Conservation (phyloP, 441 rosid species). For the Hura crepitans region DNA sequence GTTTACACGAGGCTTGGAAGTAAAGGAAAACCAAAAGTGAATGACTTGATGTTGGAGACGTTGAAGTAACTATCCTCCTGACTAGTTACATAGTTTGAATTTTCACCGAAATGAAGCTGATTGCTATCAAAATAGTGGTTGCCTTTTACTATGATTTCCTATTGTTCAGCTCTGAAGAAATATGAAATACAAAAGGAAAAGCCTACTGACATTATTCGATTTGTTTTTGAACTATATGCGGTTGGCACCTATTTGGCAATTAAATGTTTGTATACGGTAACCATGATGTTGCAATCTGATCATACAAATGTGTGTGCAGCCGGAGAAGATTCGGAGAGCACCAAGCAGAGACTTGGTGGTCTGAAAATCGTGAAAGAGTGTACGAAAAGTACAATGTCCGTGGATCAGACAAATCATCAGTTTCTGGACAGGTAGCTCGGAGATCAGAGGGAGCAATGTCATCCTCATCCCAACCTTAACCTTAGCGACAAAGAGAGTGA, state of each 20-base stretch:
- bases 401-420: conserved; percentile 65
- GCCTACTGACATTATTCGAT: neutral
- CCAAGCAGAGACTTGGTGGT: conserved; percentile 98
- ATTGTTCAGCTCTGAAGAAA: neutral
- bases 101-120: neutral
- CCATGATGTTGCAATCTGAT: too few species aligned
- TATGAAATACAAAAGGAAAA: neutral
- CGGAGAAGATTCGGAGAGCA: conserved; percentile 94
- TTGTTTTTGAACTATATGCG: neutral
- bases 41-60: neutral
- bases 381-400: conserved; percentile 75
- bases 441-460: conserved; percentile 68
- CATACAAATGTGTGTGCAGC: conserved; percentile 38
- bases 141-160: neutral
- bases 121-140: neutral
- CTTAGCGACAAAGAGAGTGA: conserved; percentile 29
- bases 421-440: conserved; percentile 47
- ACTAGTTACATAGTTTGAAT: neutral
- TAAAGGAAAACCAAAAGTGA: neutral
- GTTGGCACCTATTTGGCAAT: neutral
- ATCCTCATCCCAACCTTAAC: conserved; percentile 44
- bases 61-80: neutral
- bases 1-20: neutral
- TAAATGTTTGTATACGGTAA: neutral
- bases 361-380: conserved; percentile 91